Conservation (phyloP, 805 yeast genomes). For the Candida lessepsii region DNA sequence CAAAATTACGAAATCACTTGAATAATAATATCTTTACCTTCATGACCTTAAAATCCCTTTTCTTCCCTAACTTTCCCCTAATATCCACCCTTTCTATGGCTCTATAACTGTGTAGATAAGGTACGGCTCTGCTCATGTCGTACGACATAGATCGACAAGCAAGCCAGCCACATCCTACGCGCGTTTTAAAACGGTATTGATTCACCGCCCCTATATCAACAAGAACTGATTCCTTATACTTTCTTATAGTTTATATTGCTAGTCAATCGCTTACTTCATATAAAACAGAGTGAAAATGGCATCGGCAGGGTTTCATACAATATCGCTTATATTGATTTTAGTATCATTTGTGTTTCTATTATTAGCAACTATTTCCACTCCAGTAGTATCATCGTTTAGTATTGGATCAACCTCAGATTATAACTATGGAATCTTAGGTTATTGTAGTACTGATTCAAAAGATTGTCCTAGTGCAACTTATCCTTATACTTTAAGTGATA, state of each 20-base stretch:
- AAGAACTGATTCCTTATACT: too few relatives aligned
- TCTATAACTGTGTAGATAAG: too few relatives aligned
- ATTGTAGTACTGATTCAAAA: conserved; percentile 39
- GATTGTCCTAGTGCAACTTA: conserved; percentile 46
- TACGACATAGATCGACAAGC: not conserved
- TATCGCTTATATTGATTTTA: conserved; percentile 36
- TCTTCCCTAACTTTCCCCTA: too few relatives aligned
- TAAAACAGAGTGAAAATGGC: not conserved
- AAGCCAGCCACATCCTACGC: conserved; percentile 8
- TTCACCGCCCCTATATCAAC: conserved; percentile 4
- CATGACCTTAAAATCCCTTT: too few relatives aligned
- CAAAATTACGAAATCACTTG: too few relatives aligned
- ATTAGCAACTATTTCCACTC: conserved; percentile 60
- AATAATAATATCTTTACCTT: too few relatives aligned
- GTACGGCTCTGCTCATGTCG: too few relatives aligned
- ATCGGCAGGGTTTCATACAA: conserved; percentile 16
- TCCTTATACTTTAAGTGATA: conserved; percentile 40
- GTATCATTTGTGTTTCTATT: conserved; percentile 62
- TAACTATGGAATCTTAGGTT: conserved; percentile 68
- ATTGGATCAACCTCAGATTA: conserved; percentile 47
- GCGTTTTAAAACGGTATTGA: not conserved
- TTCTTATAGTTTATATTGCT: too few relatives aligned
- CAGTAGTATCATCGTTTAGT: conserved; percentile 49
- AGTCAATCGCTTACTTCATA: conserved; percentile 4
- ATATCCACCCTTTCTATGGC: too few relatives aligned